phyloP scores from a whole-genome alignment of 805 yeast genomes.

The Pichia ethanolica region DNA sequence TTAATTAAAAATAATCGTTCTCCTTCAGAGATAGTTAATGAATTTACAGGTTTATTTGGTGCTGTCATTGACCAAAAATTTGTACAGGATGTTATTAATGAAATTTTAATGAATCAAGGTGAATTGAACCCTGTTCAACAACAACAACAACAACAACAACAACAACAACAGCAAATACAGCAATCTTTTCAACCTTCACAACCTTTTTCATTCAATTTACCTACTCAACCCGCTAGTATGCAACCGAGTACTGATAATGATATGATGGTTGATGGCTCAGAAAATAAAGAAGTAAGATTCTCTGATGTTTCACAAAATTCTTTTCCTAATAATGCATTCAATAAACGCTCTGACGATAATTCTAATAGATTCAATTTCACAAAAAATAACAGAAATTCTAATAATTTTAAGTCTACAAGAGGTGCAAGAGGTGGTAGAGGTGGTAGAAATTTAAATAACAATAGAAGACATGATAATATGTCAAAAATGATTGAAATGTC shows the following conservation, averaged over 20 bases:
- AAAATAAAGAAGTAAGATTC: conserved; percentile 24
- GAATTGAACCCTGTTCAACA: conserved; percentile 7
- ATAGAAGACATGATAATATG: conserved; percentile 8
- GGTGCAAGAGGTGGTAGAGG: background rate
- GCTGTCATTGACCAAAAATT: conserved; percentile 52
- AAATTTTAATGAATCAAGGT: conserved; percentile 33
- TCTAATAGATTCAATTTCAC: conserved; percentile 5
- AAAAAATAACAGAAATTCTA: conserved; percentile 1
- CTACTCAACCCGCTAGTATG: background rate
- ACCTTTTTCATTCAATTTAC: too few species aligned
- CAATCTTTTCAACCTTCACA: too few species aligned
- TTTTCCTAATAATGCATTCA: background rate
- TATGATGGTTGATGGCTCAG: conserved; percentile 11
- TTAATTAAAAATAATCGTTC: conserved; percentile 62
- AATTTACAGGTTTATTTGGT: conserved; percentile 55
- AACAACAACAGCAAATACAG: background rate
- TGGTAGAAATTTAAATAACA: background rate
- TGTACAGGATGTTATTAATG: conserved; percentile 49
- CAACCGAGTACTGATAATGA: background rate
- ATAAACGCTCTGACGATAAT: background rate
- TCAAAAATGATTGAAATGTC: conserved; percentile 27
- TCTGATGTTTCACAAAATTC: conserved; percentile 25
- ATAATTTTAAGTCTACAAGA: conserved; percentile 2
- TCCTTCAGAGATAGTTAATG: conserved; percentile 51
- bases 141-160: conserved; percentile 10